Evolutionary conservation across 2,329 filamentous ascomycete genomes (phyloP).

Genomic region (Hypoxylon sp.): DNA sequence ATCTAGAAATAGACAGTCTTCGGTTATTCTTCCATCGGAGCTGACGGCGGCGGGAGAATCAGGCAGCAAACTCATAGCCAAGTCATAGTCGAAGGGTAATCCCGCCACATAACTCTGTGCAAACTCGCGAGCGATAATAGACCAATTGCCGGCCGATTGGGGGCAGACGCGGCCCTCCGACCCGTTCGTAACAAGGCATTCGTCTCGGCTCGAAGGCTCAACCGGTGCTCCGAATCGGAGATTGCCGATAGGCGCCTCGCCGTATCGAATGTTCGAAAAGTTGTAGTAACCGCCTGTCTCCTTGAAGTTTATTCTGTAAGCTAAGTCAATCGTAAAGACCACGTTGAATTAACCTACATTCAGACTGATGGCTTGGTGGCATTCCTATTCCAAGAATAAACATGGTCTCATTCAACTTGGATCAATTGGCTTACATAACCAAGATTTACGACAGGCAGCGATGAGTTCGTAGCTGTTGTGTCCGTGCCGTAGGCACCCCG

Average conservation of each 20-base stretch:
- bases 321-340: neutral
- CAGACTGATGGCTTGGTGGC: slow-evolving; percentile 10
- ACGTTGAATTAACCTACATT: slow-evolving; percentile 3
- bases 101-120: slow-evolving; percentile 10
- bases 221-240: slow-evolving; percentile 19
- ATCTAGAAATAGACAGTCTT: slow-evolving; percentile 19
- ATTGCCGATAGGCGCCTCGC: slow-evolving; percentile 12
- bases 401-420: neutral
- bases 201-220: slow-evolving; percentile 1
- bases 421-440: neutral
- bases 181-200: slow-evolving; percentile 1
- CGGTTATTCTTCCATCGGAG: slow-evolving; percentile 12
- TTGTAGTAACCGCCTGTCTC: slow-evolving; percentile 31
- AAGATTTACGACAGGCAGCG: slow-evolving; percentile 5
- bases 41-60: neutral
- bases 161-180: slow-evolving; percentile 15
- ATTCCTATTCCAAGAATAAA: slow-evolving; percentile 2
- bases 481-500: neutral
- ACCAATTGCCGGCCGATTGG: slow-evolving; percentile 9
- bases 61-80: slow-evolving; percentile 10
- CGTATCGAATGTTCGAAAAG: slow-evolving; percentile 35
- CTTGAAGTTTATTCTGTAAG: slow-evolving; percentile 7
- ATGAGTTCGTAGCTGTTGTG: neutral
- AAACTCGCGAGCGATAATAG: slow-evolving; percentile 3
- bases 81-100: slow-evolving; percentile 4